Percentiles rank a stretch among this genome's conserved stretches.
These are phyloP conservation scores for Podospora pseudopauciseta DNA, from an alignment of 495 filamentous ascomycete genomes.

Conservation along the genomic window DNA sequence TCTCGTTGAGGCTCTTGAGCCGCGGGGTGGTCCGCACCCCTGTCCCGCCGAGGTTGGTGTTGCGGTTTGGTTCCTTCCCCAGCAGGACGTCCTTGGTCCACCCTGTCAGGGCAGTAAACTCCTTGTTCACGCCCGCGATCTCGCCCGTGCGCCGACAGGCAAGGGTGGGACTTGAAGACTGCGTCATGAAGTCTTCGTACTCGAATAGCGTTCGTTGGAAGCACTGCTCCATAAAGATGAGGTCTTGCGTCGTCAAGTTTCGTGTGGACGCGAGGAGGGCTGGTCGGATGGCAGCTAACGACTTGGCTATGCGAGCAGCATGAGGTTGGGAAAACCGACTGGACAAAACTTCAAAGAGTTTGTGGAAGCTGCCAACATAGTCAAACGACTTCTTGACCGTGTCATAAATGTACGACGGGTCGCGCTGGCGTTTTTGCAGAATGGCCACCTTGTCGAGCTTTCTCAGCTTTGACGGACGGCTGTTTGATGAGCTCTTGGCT, in stretches of 20 bases:
- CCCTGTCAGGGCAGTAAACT: conserved; percentile 89
- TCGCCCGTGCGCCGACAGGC: conserved; percentile 91
- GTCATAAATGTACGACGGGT: conserved; percentile 82
- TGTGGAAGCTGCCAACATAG: conserved; percentile 87
- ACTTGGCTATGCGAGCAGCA: conserved; percentile 74
- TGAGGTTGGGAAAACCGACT: conserved; percentile 68
- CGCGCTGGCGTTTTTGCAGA: conserved; percentile 52
- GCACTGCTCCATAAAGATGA: conserved; percentile 96
- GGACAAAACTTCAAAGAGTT: conserved; percentile 74
- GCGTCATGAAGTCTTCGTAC: conserved; percentile 86
- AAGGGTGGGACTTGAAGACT: conserved; percentile 82
- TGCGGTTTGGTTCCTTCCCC: conserved; percentile 83
- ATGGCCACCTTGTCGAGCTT: conserved; percentile 43
- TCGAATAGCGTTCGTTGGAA: conserved; percentile 90
- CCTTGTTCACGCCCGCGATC: conserved; percentile 86
- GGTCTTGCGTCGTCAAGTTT: conserved; percentile 75
- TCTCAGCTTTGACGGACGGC: conserved; percentile 35
- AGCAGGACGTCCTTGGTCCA: conserved; percentile 91
- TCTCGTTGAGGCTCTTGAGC: conserved; percentile 36
- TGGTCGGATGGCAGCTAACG: conserved; percentile 83
- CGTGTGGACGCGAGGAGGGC: conserved; percentile 87
- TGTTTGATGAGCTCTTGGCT: conserved; percentile 28
- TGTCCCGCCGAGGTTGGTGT: conserved; percentile 65
- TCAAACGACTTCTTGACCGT: conserved; percentile 85
- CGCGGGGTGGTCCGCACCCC: conserved; percentile 46